Conservation (phyloP, 1,139 yeast genomes). For the Kazachstania sp. region DNA sequence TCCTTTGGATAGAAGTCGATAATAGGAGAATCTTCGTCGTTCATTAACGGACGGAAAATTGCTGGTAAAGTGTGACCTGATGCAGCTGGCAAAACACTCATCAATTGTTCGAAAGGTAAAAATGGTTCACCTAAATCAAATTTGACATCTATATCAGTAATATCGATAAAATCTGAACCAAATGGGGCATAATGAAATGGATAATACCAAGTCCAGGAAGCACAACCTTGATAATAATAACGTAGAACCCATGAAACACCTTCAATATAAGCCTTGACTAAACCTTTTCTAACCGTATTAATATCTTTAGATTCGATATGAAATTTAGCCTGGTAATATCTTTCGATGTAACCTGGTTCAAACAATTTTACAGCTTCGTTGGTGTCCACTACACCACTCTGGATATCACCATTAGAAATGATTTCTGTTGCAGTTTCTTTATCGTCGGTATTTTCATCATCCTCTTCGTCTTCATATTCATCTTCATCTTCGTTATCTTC, state of each 20-base stretch:
- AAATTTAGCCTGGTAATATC: slow-evolving; percentile 77
- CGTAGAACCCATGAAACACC: slow-evolving; percentile 93
- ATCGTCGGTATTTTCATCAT: slow-evolving; percentile 12
- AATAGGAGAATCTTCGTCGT: slow-evolving; percentile 68
- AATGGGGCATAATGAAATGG: slow-evolving; percentile 98
- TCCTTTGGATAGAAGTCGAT: slow-evolving; percentile 88
- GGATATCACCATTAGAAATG: slow-evolving; percentile 23
- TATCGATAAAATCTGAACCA: slow-evolving; percentile 71
- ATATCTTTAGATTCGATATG: slow-evolving; percentile 49
- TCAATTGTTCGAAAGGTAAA: slow-evolving; percentile 88
- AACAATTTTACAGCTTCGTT: slow-evolving; percentile 62
- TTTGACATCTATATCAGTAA: slow-evolving; percentile 50
- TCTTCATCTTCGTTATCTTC: slow-evolving; percentile 13
- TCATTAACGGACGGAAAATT: slow-evolving; percentile 77
- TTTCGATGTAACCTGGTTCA: slow-evolving; percentile 78
- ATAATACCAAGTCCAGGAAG: slow-evolving; percentile 97
- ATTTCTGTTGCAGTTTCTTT: slow-evolving; percentile 22
- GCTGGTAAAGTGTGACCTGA: slow-evolving; percentile 87
- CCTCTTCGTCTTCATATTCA: slow-evolving; percentile 8
- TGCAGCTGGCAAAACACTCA: slow-evolving; percentile 97
- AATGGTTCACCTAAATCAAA: slow-evolving; percentile 76
- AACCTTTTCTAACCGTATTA: slow-evolving; percentile 45
- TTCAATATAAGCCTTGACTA: slow-evolving; percentile 73
- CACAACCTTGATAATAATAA: slow-evolving; percentile 95
- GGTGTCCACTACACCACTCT: slow-evolving; percentile 32